Conservation (phyloP, 441 rosid genomes). For the Populus hybrid region DNA sequence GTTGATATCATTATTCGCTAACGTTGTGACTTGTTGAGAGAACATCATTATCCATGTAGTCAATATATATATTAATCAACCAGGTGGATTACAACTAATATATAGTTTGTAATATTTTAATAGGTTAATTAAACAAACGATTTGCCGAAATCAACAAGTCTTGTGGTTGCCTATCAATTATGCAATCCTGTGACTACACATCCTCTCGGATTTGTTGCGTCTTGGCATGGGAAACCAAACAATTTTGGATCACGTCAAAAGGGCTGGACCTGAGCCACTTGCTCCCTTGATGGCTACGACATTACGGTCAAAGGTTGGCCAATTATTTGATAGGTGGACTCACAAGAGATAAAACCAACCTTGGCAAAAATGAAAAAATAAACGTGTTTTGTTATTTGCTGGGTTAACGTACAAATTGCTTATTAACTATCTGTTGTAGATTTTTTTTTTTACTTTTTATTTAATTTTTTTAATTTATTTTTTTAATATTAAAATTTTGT, state of each 20-base stretch:
- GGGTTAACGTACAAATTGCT: no score
- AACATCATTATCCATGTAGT: background rate
- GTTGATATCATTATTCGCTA: background rate
- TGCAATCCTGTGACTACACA: background rate
- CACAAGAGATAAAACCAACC: background rate
- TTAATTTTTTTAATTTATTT: no score
- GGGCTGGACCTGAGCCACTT: background rate
- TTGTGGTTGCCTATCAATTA: background rate
- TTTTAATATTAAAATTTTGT: no score
- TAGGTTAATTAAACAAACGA: background rate
- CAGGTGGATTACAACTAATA: conserved; percentile 31
- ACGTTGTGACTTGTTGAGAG: conserved; percentile 6
- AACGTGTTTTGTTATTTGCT: no score
- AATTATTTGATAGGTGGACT: conserved; percentile 8
- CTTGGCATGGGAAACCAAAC: conserved; percentile 2
- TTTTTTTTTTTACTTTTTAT: no score
- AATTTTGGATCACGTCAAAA: conserved; percentile 4
- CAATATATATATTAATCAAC: background rate
- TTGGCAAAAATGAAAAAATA: no score
- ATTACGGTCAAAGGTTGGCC: background rate
- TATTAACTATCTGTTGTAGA: no score
- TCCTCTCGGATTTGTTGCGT: conserved; percentile 1
- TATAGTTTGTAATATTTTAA: background rate
- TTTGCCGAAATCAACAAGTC: conserved; percentile 10
- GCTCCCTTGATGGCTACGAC: conserved; percentile 8